Evolutionary conservation across 1,139 yeast species (phyloP), one percentile per base, ranked within the genome.

Genomic region (Yamadazyma triangularis): DNA sequence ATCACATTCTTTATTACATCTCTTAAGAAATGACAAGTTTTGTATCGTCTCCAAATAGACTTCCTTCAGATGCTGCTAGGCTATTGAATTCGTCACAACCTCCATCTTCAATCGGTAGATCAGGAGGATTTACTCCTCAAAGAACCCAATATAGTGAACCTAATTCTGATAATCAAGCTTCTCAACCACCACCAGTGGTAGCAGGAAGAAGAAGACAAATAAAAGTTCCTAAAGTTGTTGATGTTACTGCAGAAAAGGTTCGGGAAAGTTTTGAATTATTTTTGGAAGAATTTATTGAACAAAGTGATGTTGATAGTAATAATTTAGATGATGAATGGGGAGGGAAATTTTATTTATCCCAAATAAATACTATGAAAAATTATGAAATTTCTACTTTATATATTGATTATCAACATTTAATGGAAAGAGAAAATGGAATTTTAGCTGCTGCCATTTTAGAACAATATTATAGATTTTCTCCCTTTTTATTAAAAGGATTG

Each of bases 161-260:
- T n/a, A 40, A 36, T 29, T 35, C 33, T 13, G 39, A 25, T 35
- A 43, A 28, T 32, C 53, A 28, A 41, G 39, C 28, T 29, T 20
- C 24, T 14, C 28, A 32, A 11, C 42, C 48, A 12, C 38, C 55
- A 11, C 38, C 51, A 13, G 47, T 45, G 6, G 43, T 50, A n/a
- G 48, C 63, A 3, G 64, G 65, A 22, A 61, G 71, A 51, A 61
- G 77, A 53, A 70, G 76, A 42, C 64, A 78, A 38, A 71, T 78
- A 33, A 75, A 78, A 24, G 87, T 89, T 31, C 89, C 95, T 23
- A 86, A 84, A 53, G 96, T 91, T 19, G 77, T 77, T 13, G 98
- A 91, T 63, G 77, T 81, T 25, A 88, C 96, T 4, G 96, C 96
- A 39, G 96, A 89, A 52, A 86, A 87, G 46, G 96, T 91, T 11